These are phyloP conservation scores for Talaromyces nanjingensis DNA, from an alignment of 495 filamentous ascomycete genomes.

Conservation along the genomic window DNA sequence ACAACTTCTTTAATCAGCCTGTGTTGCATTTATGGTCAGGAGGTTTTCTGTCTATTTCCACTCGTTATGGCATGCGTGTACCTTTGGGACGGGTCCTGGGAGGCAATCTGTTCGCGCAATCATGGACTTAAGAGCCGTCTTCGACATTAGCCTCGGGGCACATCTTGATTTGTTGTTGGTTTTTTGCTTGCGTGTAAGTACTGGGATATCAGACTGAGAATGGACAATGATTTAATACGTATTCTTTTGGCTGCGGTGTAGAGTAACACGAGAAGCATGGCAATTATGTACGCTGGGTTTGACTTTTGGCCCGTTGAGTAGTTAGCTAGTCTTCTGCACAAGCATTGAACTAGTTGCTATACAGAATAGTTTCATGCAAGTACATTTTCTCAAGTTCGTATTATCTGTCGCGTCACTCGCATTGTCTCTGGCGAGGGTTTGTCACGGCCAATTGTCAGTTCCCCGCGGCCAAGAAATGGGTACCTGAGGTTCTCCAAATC, in stretches of 20 bases:
- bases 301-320: neutral
- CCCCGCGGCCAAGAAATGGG: neutral
- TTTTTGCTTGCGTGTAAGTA: neutral
- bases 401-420: neutral
- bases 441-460: neutral
- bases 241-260: neutral
- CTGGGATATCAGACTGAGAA: constrained; percentile 3
- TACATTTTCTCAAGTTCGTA: neutral
- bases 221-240: neutral
- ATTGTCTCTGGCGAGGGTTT: neutral
- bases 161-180: neutral
- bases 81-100: neutral
- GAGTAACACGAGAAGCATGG: neutral
- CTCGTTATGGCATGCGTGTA: neutral
- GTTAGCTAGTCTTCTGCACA: neutral
- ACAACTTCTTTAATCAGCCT: neutral
- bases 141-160: constrained; percentile 3
- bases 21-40: constrained; percentile 2
- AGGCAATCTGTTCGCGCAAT: constrained; percentile 1
- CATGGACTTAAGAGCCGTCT: neutral
- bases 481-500: neutral
- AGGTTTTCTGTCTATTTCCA: constrained; percentile 1
- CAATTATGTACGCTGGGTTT: neutral
- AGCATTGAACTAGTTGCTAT: neutral
- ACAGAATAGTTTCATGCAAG: neutral